Evolutionary conservation across 768 basidiomycete species (phyloP), one percentile per base, ranked within the genome.

Genomic region (Boletus pseudopeckii): DNA sequence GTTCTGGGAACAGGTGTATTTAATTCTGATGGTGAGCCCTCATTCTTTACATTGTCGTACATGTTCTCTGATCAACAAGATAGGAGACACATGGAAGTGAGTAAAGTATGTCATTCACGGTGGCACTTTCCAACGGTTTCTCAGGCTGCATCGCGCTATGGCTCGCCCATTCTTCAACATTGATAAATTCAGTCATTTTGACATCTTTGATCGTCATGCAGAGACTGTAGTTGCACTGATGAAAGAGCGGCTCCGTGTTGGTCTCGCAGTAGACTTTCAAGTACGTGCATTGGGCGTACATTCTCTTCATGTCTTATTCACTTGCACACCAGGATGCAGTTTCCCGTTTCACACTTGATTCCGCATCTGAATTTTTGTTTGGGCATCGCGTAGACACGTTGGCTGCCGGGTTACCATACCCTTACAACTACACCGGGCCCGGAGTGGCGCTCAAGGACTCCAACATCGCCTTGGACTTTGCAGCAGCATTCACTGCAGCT

Each of bases 51-150:
- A 17, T 4, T 45, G 6, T 47, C 4, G 17, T 14, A 30, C 14
- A 50, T 34, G 22, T 4, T 38, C 10, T 34, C 51, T 55, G 32
- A 67, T 32, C 24, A 26, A 32, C 26, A 39, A 20, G 11, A 28
- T 45, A 84, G 84, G 84, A 17, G 82, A 86, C 1, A 75, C 80
- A 68, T 88, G 87, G 87, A 88, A 83, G 83, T 85, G 60, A 55
- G 77, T 24, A 43, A 30, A 22, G 37, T n/a, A 9, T 26, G 5
- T 22, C 18, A 14, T 1, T 24, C 34, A 17, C 8, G 1, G 33
- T 45, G 7, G 11, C 52, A 50, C 8, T 22, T 20, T n/a, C 47
- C 42, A 52, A 45, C 20, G 2, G 13, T 15, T 42, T 46, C 33
- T 7, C 26, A 80, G 85, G 62, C 79, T 85, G 60, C 85, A 88